phyloP scores from a whole-genome alignment of 805 yeast genomes.

The Suhomyces sp. region DNA sequence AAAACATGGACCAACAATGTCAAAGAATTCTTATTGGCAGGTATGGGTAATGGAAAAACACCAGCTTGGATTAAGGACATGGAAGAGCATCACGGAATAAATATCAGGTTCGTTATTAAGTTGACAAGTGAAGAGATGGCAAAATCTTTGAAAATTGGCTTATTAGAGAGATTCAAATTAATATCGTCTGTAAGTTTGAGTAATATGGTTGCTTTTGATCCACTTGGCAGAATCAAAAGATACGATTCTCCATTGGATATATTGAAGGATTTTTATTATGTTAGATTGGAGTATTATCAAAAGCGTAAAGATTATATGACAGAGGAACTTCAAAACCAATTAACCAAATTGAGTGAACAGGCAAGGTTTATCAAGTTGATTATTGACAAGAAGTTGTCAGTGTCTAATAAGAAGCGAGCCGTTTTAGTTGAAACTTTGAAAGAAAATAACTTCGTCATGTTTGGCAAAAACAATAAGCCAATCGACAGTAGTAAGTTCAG shows the following conservation, averaged over 20 bases:
- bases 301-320: slow-evolving; percentile 81
- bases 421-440: slow-evolving; percentile 62
- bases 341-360: slow-evolving; percentile 73
- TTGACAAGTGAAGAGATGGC: slow-evolving; percentile 79
- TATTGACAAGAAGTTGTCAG: slow-evolving; percentile 65
- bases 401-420: slow-evolving; percentile 72
- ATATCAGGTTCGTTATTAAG: slow-evolving; percentile 74
- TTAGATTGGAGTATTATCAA: slow-evolving; percentile 87
- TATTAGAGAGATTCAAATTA: slow-evolving; percentile 81
- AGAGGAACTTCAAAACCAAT: slow-evolving; percentile 64
- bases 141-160: slow-evolving; percentile 69
- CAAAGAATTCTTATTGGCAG: slow-evolving; percentile 78
- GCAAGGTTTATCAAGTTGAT: slow-evolving; percentile 91
- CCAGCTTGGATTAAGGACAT: slow-evolving; percentile 89
- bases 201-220: slow-evolving; percentile 96
- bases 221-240: slow-evolving; percentile 80
- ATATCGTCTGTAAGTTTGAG: slow-evolving; percentile 63
- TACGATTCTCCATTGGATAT: slow-evolving; percentile 77
- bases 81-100: slow-evolving; percentile 88
- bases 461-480: slow-evolving; percentile 67
- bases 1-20: slow-evolving; percentile 89
- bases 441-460: slow-evolving; percentile 67
- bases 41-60: slow-evolving; percentile 72
- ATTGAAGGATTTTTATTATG: slow-evolving; percentile 76
- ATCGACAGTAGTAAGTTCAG: slow-evolving; percentile 40